These are phyloP conservation scores for Verbascum thapsus DNA, from an alignment of 257 asterid genomes.

Conservation along the genomic window DNA sequence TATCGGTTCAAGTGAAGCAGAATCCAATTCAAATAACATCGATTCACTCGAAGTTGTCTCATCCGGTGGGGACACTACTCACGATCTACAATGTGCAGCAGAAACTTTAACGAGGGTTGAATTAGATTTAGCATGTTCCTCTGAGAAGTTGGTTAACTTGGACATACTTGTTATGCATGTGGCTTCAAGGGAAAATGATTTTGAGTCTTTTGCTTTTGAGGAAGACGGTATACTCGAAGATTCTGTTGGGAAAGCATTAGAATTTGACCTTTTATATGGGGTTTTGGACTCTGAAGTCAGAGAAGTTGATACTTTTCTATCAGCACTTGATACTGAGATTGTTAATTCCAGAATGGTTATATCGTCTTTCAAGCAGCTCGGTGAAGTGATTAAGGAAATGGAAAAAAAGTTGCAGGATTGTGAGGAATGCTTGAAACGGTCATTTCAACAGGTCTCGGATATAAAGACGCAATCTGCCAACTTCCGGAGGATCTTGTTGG, in stretches of 20 bases:
- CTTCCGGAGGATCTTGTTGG: conserved; percentile 53
- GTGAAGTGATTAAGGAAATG: conserved; percentile 45
- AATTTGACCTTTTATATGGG: conserved; percentile 78
- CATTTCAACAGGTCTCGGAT: conserved; percentile 61
- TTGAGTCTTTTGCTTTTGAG: conserved; percentile 62
- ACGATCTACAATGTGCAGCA: conserved; percentile 54
- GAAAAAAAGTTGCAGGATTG: conserved; percentile 68
- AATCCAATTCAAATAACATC: conserved; percentile 51
- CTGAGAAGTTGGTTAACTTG: conserved; percentile 77
- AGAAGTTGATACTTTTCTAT: conserved; percentile 56
- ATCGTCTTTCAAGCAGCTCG: conserved; percentile 45
- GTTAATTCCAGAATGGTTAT: conserved; percentile 38
- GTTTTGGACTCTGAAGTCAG: conserved; percentile 67
- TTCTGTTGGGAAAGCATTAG: conserved; percentile 54
- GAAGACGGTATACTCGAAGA: conserved; percentile 44
- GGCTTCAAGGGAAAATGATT: conserved; percentile 76
- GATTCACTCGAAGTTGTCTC: conserved; percentile 73
- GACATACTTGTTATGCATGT: conserved; percentile 71
- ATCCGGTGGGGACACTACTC: conserved; percentile 53
- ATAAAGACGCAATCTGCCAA: conserved; percentile 57
- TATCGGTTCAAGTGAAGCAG: conserved; percentile 47
- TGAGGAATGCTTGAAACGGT: conserved; percentile 59
- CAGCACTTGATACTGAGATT: conserved; percentile 52
- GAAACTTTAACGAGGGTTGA: conserved; percentile 57
- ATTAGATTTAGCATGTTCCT: conserved; percentile 68